Base-by-base conservation (phyloP, 2,329 filamentous ascomycete species). In the Aspergillus awamori region DNA sequence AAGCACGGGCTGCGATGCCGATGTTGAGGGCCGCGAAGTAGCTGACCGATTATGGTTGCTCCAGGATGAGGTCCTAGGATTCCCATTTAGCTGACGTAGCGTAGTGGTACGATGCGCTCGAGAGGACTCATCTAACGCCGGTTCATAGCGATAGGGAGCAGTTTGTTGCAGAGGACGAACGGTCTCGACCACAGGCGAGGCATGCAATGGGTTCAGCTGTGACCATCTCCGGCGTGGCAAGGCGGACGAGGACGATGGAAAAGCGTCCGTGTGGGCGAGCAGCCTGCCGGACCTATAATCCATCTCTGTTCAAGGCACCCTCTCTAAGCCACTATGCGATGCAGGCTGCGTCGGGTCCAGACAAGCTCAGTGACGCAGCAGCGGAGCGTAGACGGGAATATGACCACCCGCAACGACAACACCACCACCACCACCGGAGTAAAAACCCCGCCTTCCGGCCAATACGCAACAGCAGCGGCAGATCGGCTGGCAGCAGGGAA, bases 1-100 rank as follows among this genome's bases (percentile, higher is more conserved):
- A 41, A 81, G 69, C 39, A 81, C 79, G 6, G 79, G 79, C 60
- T 79, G 77, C 30, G 77, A 76, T 48, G 73, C 70, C 53, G 72
- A 65, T 15, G 69, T 72, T 30, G 75, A 70, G 8, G 69, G 69
- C 53, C 65, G 69, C 41, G 57, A 24, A n/a, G 57, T 17, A 30
- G 38, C 57, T 7, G 48, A 17, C 30, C 38, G 48, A 24, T 72
- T 67, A 55, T 64, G 69, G 49, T 68, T 66, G 62, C 65, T 69
- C 57, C 70, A 70, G 33, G 72, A 67, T 45, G 64, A 59, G 49
- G 68, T 64, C 38, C 65, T 71, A 17, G 70, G 58, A 53, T 64
- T 67, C 51, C 69, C 67, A 67, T 73, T 72, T 41, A 72, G 57
- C 63, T 78, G 76, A 60, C 72, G 73, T 36, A 76, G 62, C 33